Evolutionary conservation across 441 rosid genomes (phyloP), one percentile per base, ranked within the genome.

Genomic region (Euphorbia schlechtendalii): DNA sequence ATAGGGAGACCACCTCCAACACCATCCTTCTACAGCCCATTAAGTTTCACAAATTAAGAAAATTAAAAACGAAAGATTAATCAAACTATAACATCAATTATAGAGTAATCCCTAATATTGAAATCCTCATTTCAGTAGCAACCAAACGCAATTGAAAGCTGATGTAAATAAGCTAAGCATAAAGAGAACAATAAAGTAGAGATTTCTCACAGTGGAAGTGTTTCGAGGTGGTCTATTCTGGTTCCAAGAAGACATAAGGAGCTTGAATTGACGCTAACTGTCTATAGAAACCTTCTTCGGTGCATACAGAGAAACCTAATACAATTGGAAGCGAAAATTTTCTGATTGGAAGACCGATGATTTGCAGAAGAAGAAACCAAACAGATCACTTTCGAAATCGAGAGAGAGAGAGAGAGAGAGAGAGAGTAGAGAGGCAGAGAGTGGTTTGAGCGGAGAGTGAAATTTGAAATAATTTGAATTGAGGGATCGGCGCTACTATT

Each of bases 221-320:
- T 89, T 90, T 21, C 89, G 96, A 11, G 99, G 99, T 52, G 87
- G 81, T 61, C 90, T 76, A 63, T 88, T 93, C 82, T 93, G 97
- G 61, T 81, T 84, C 53, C 99, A 89, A 12, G 88, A 78, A n/a
- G 96, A 66, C 97, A 56, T 52, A 8, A 43, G 11, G 46, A 53
- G 28, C 18, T 55, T 8, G 13, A 24, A 34, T 15, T 7, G 14
- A 41, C n/a, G n/a, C 18, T 46, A 46, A 15, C 51, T 46, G 2
- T 54, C 58, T 54, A 53, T 21, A 51, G 34, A 25, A 6, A 3
- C 28, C 36, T 22, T 2, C 1, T 2, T 8, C 8, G 3, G 25
- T 18, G 55, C 55, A 20, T 21, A 11, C 55, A 51, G 27, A 21
- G 12, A 21, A 54, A 28, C 58, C 58, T 9, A 57, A 34, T 63